Conservation (phyloP, 2,329 filamentous ascomycete genomes). For the Colletotrichum melonis region DNA sequence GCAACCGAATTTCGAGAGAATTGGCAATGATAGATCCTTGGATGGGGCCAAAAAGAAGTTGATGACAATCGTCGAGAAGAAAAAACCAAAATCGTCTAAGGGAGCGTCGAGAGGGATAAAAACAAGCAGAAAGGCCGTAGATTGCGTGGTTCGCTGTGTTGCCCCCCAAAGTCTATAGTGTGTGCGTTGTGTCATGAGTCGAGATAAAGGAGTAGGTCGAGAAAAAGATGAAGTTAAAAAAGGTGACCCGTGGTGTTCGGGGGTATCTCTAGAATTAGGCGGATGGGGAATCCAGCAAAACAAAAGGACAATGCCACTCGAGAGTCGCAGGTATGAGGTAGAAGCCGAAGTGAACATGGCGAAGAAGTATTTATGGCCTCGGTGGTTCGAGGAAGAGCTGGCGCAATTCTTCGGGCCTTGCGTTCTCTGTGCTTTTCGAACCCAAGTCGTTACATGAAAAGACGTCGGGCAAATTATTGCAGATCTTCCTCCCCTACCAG, state of each 20-base stretch:
- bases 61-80: constrained; percentile 10
- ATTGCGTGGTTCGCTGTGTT: constrained; percentile 24
- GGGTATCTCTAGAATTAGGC: constrained; percentile 40
- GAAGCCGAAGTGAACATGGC: constrained; percentile 2
- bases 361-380: neutral
- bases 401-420: constrained; percentile 10
- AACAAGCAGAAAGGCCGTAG: constrained; percentile 23
- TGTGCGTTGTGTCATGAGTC: constrained; percentile 32
- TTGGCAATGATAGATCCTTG: neutral
- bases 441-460: constrained; percentile 22
- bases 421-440: constrained; percentile 18
- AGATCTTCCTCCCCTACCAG: constrained; percentile 1
- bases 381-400: constrained; percentile 9
- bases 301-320: constrained; percentile 23
- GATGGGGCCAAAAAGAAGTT: neutral
- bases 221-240: constrained; percentile 18
- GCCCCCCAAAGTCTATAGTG: constrained; percentile 26
- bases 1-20: neutral
- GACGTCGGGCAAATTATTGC: neutral
- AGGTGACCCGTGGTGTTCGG: constrained; percentile 30
- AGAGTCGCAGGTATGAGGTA: neutral
- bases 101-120: neutral
- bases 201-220: constrained; percentile 16
- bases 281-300: constrained; percentile 26
- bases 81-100: constrained; percentile 3